These are phyloP conservation scores for Exophiala oligosperma DNA, from an alignment of 2,329 filamentous ascomycete species.

Conservation along the genomic window DNA sequence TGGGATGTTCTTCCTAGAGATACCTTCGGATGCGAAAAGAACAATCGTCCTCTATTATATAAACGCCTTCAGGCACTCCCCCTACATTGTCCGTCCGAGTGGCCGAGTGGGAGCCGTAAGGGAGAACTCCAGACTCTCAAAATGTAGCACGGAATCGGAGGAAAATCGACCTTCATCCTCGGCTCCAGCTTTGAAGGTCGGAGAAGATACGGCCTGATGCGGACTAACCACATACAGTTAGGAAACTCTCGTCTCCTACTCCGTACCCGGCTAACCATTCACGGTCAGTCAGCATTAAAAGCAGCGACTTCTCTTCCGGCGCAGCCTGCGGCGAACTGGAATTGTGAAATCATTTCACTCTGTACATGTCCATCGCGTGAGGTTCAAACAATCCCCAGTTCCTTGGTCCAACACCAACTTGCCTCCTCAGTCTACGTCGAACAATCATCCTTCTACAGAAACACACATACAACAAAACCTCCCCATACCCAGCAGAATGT, in stretches of 20 bases:
- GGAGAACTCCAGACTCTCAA: neutral
- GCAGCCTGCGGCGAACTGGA: too few species aligned
- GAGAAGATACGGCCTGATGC: neutral
- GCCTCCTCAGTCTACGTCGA: neutral
- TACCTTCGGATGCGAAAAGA: too few species aligned
- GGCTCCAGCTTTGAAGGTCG: neutral
- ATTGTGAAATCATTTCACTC: neutral
- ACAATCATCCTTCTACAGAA: neutral
- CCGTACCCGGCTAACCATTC: too few species aligned
- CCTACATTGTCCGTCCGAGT: neutral
- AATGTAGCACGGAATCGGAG: neutral
- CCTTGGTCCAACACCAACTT: too few species aligned
- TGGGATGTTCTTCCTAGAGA: neutral
- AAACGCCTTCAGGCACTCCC: neutral
- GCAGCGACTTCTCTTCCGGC: neutral
- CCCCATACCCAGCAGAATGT: constrained; percentile 58
- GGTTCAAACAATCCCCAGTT: too few species aligned
- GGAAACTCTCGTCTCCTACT: too few species aligned
- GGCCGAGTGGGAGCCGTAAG: neutral
- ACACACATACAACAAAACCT: neutral
- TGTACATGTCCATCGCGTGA: neutral
- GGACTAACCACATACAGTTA: too few species aligned
- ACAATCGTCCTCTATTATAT: neutral
- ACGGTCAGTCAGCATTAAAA: neutral
- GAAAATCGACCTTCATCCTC: constrained; percentile 1